Base-by-base conservation (phyloP, 2,329 filamentous ascomycete genomes). In the Orbilia ellipsospora region DNA sequence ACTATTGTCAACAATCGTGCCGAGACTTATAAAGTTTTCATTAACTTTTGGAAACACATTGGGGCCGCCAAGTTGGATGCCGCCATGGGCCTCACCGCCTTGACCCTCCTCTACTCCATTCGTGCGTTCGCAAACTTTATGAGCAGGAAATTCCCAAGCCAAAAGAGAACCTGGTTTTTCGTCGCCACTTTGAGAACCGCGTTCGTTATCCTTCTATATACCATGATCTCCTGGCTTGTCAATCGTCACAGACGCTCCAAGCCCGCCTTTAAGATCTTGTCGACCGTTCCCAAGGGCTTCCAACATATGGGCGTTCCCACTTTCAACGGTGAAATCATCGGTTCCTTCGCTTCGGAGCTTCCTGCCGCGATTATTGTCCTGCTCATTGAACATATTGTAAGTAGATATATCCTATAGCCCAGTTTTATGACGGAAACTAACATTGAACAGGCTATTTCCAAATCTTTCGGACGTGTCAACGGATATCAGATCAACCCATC, bases 401-500 rank as follows among this genome's bases (percentile, higher is more conserved):
- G 78, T 63, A 18, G 5, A n/a, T 12, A n/a, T 2, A n/a, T 48
- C 10, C 40, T 26, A 15, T n/a, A 23, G 28, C 20, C 2, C 12
- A 2, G 4, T 26, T 2, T 23, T 8, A 50, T 16, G 2, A 16
- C 8, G 15, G 16, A 64, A 65, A 70, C 28, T 5, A 4, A 50
- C 23, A 13, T 16, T 57, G 5, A 23, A 28, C 44, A 79, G 78
- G 78, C 94, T 56, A 97, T 98, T 77, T 93, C 94, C 16, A 99
- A 98, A 82, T 97, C 94, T 0, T 98, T 99, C 79, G 95, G 95
- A 8, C 88, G 94, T 73, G 88, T 97, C 79, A 98, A 97, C 85
- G 96, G 97, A 84, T 99, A 99, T 83, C 90, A 89, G 15, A 97
- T 99, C 81, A 90, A 97, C 79, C 94, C 95, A 0, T 97, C 94